Evolutionary conservation across 2,329 filamentous ascomycete species (phyloP), one percentile per base, ranked within the genome.

Genomic region (Tolypocladium ovalisporum): DNA sequence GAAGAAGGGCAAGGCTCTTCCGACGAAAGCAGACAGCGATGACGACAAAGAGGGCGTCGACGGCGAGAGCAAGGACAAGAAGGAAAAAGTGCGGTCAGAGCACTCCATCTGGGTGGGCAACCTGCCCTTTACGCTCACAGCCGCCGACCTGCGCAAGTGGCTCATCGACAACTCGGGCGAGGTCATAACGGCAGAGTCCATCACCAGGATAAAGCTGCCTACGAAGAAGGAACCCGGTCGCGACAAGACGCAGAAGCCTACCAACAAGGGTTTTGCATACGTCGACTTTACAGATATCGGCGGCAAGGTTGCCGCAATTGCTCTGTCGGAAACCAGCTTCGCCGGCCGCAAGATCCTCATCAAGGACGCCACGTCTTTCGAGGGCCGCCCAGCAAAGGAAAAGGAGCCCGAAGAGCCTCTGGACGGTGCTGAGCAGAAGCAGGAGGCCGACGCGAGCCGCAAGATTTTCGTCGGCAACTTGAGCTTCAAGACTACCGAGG

Each of bases 21-120:
- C 80, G 2, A 66, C 71, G 58, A 73, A 76, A 58, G 66, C 67
- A 42, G 67, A 70, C 54, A 68, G 66, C 68, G 67, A 74, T 64
- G 64, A 69, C 62, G 65, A 73, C 63, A 63, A 65, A 19, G 68
- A 66, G 60, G 66, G 67, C 56, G 65, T 64, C 42, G 72, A 73
- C 49, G 66, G 65, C 7, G 69, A 73, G 40, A 68, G 73, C 57
- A 74, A 73, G 59, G 71, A 74, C 34, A 71, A 70, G 60, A 70
- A 71, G 61, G 65, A 79, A 56, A 77, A 80, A 62, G 75, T 78
- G 64, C 86, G 90, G 59, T 94, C 90, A 12, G 85, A 89, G 22
- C 85, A 90, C 71, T 90, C 91, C 61, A 84, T 99, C 63, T 99
- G 94, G 94, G 89, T 99, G 65, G 94, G 95, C 65, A 99, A 99